Percentiles rank a stretch among this genome's conserved stretches.
These are phyloP conservation scores for Cystoisospora suis DNA, from an alignment of 169 alveolate species.

Conservation along the genomic window DNA sequence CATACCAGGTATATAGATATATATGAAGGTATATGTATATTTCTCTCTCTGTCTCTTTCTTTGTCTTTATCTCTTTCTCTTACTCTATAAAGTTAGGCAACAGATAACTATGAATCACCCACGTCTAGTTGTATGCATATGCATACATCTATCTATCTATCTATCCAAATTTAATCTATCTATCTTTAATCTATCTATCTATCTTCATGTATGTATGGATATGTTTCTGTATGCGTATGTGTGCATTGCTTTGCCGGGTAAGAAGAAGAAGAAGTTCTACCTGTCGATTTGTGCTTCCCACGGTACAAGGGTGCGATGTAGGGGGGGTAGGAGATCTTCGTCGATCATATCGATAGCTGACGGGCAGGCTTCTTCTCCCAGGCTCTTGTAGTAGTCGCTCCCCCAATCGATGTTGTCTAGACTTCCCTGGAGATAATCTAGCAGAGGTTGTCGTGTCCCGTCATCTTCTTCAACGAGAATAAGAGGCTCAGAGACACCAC, in stretches of 20 bases:
- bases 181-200: no score
- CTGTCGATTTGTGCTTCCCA: constrained; percentile 9
- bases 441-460: constrained; percentile 5
- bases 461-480: not conserved
- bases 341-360: not conserved
- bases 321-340: not conserved
- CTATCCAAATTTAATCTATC: no score
- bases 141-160: not conserved
- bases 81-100: not conserved
- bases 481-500: not conserved
- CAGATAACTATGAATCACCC: not conserved
- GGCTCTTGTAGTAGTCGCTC: not conserved
- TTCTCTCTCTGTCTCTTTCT: not conserved
- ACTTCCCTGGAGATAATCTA: constrained; percentile 2
- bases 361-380: not conserved
- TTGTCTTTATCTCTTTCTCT: not conserved
- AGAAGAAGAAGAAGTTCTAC: not conserved
- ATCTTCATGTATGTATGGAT: not conserved
- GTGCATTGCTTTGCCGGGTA: not conserved
- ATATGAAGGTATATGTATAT: not conserved
- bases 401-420: not conserved
- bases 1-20: not conserved
- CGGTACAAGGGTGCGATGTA: not conserved
- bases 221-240: not conserved
- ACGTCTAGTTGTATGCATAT: not conserved